Evolutionary conservation across 169 alveolate species (phyloP).

Genomic region (Plasmodium blacklocki): DNA sequence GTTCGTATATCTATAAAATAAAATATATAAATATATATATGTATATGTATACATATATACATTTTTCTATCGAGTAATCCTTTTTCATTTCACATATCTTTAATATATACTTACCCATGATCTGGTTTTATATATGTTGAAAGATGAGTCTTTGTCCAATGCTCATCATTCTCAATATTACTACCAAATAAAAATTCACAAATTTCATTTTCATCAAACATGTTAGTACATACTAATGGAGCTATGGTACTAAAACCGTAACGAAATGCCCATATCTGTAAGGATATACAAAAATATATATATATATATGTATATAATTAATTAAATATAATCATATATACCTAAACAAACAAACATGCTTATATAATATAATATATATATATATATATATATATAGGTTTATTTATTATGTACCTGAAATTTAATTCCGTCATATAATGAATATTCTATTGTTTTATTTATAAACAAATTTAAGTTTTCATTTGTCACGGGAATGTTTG

Average conservation of each 20-base stretch:
- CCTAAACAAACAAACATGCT: not conserved
- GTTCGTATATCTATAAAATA: slow-evolving; percentile 73
- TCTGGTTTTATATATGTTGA: slow-evolving; percentile 90
- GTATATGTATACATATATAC: not conserved
- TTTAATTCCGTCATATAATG: slow-evolving; percentile 81
- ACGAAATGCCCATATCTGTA: slow-evolving; percentile 81
- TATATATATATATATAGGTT: not conserved
- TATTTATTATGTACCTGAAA: slow-evolving; percentile 53
- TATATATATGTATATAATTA: not conserved
- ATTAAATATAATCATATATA: not conserved
- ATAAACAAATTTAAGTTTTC: slow-evolving; percentile 79
- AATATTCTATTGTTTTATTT: slow-evolving; percentile 70
- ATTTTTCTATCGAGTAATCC: no score
- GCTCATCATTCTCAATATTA: slow-evolving; percentile 74
- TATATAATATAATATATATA: not conserved
- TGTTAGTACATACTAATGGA: slow-evolving; percentile 79
- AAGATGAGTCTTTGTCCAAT: slow-evolving; percentile 84
- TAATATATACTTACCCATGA: slow-evolving; percentile 88
- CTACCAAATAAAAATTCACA: slow-evolving; percentile 78
- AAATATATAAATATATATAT: not conserved
- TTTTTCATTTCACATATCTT: not conserved
- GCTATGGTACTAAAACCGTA: slow-evolving; percentile 83
- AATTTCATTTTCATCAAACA: slow-evolving; percentile 82
- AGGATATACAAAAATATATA: slow-evolving; percentile 2
- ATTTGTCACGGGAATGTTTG: slow-evolving; percentile 66